Conservation (phyloP, 23 red algal species). For the Gracilaria domingensis region DNA sequence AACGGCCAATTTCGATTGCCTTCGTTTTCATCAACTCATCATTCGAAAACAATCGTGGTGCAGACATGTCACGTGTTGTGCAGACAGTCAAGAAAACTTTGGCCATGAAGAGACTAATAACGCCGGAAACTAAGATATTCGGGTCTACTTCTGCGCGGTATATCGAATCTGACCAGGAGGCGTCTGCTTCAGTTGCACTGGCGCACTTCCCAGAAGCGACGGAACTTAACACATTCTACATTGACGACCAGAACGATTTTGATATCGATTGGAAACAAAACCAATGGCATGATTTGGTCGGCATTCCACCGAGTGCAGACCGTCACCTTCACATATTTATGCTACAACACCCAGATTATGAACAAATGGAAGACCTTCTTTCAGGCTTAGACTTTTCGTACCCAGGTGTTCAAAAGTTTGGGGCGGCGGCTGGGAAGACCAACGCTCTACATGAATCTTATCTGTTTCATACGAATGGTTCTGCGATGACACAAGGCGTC, state of each 20-base stretch:
- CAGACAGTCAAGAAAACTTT: constrained; percentile 40
- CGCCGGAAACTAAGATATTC: constrained; percentile 36
- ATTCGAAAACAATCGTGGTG: constrained; percentile 25
- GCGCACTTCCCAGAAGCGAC: constrained; percentile 32
- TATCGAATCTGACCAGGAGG: constrained; percentile 12
- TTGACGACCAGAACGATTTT: constrained; percentile 42
- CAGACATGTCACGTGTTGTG: constrained; percentile 42
- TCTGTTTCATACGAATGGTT: constrained; percentile 48
- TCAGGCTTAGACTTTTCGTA: constrained; percentile 71
- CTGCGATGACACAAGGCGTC: constrained; percentile 5
- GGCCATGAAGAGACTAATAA: constrained; percentile 46
- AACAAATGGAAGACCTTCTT: constrained; percentile 44
- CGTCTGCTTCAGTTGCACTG: constrained; percentile 48
- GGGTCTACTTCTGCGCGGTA: constrained; percentile 44
- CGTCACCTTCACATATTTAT: constrained; percentile 45
- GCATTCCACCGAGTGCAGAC: constrained; percentile 1
- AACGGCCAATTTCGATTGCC: constrained; percentile 25
- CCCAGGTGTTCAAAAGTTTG: constrained; percentile 58
- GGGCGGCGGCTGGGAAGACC: constrained; percentile 43
- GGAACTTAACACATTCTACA: constrained; percentile 11
- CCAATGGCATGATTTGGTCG: constrained; percentile 56
- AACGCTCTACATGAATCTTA: constrained; percentile 36
- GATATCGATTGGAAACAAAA: constrained; percentile 56
- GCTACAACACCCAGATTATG: constrained; percentile 63
- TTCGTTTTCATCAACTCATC: constrained; percentile 56